Base-by-base conservation (phyloP, 2,329 filamentous ascomycete species). In the Beauveria rudraprayagi region DNA sequence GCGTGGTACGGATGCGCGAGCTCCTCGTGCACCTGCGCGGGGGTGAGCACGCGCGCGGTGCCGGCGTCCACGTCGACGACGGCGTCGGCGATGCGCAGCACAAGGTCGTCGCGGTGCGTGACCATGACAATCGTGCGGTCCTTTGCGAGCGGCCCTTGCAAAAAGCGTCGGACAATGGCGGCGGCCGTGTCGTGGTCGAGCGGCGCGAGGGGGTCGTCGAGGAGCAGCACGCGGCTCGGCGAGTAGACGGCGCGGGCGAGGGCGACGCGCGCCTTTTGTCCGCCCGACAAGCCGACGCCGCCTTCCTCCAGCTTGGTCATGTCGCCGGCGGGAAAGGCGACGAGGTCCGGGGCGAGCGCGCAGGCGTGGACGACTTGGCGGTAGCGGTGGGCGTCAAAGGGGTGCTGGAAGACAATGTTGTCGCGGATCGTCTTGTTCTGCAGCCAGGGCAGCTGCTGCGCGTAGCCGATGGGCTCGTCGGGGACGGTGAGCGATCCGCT, bases 61-160 rank as follows among this genome's bases (percentile, higher is more conserved):
- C 89, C 88, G 41, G 87, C 77, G 1, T 79, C 71, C 10, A 96
- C 80, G 61, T 92, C 84, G 10, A 96, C 75, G 17, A 91, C 81
- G 68, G 94, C 89, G 54, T 86, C 78, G 2, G 91, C 90, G 48
- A 92, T 77, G n/a, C 82, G 79, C 22, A 84, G 81, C 62, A 91
- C 90, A 10, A 96, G 76, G 63, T 92, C 87, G n/a, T 92, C 87
- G 43, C 87, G 81, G 70, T 92, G 89, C 0, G 91, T 92, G 53
- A 93, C 90, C 47, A 92, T 83, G n/a, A 94, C 83, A 0, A 90
- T 86, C 0, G 88, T 90, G 6, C 90, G 81, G 7, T 78, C 81
- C 60, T 84, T 81, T 10, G 81, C 76, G 0, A 88, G 81, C 0
- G 87, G 77, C 0, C 82, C 82, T 22, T 81, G 79, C 56, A 91